Conservation (phyloP, 352 stramenopile genomes). For the Lagenidium sp. region DNA sequence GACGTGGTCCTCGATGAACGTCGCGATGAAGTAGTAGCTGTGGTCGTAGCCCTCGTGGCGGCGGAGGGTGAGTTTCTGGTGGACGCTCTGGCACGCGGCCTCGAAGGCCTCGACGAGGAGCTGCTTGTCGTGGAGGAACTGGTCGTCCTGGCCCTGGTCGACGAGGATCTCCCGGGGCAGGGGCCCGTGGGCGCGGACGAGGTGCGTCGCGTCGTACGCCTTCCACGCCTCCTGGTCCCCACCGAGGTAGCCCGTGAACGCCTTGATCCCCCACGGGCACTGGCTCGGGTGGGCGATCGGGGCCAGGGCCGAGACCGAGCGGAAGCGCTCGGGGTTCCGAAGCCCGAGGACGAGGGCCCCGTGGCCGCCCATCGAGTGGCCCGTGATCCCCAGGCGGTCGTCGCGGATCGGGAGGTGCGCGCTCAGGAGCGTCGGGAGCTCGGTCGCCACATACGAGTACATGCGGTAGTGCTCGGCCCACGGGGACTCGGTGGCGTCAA, state of each 20-base stretch:
- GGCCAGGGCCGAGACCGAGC: slow-evolving; percentile 93
- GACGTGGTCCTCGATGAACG: slow-evolving; percentile 95
- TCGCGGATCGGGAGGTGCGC: slow-evolving; percentile 81
- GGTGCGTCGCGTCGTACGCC: slow-evolving; percentile 89
- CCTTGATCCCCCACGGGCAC: slow-evolving; percentile 98
- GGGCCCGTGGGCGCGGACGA: slow-evolving; percentile 68
- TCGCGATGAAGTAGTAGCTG: slow-evolving; percentile 97
- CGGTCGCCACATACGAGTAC: slow-evolving; percentile 96
- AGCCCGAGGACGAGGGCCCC: slow-evolving; percentile 94
- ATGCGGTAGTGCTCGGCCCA: slow-evolving; percentile 95
- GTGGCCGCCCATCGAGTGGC: slow-evolving; percentile 97
- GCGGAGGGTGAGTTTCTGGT: slow-evolving; percentile 75
- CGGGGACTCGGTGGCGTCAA: slow-evolving; percentile 92
- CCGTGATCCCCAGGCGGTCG: slow-evolving; percentile 87
- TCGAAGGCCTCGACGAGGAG: slow-evolving; percentile 88
- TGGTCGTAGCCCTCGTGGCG: slow-evolving; percentile 94
- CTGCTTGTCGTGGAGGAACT: slow-evolving; percentile 86
- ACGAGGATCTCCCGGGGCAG: slow-evolving; percentile 75
- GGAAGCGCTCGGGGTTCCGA: slow-evolving; percentile 81
- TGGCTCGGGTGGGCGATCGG: slow-evolving; percentile 95
- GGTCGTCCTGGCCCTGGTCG: slow-evolving; percentile 86
- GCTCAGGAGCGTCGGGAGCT: slow-evolving; percentile 89
- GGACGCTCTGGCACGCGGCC: slow-evolving; percentile 65
- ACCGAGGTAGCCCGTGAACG: slow-evolving; percentile 96
- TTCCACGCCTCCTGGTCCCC: slow-evolving; percentile 82